These are phyloP conservation scores for Seiridium cupressi DNA, from an alignment of 2,329 filamentous ascomycete genomes.

Conservation along the genomic window DNA sequence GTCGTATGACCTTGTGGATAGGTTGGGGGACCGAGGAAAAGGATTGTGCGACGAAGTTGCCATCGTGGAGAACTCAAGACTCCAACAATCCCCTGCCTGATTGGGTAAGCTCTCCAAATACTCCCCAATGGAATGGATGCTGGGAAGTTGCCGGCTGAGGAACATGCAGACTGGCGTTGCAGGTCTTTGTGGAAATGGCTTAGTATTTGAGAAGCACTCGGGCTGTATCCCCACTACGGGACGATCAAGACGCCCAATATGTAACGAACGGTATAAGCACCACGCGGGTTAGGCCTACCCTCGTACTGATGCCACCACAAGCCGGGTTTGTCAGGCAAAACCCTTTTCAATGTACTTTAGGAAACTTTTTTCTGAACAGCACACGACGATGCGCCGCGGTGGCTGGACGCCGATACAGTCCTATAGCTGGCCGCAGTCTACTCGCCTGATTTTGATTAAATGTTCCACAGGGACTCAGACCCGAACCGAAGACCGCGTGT, in stretches of 20 bases:
- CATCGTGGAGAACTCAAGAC: constrained; percentile 42
- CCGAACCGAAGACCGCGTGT: constrained; percentile 4
- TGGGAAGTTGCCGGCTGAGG: constrained; percentile 35
- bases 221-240: background rate
- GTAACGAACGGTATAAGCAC: constrained; percentile 16
- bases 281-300: constrained; percentile 21
- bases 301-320: constrained; percentile 21
- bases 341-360: constrained; percentile 19
- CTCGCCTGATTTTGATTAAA: constrained; percentile 4
- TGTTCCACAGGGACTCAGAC: constrained; percentile 2
- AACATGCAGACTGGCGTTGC: constrained; percentile 36
- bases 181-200: constrained; percentile 18
- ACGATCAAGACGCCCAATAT: constrained; percentile 20
- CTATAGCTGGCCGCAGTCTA: constrained; percentile 2
- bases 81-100: constrained; percentile 31
- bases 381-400: constrained; percentile 23
- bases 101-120: constrained; percentile 33
- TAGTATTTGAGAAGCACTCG: constrained; percentile 16
- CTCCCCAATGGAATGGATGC: constrained; percentile 36
- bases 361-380: constrained; percentile 18
- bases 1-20: constrained; percentile 61
- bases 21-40: constrained; percentile 61
- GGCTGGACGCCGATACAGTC: constrained; percentile 19
- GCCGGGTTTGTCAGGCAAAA: constrained; percentile 12
- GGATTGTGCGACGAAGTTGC: constrained; percentile 54